Conservation (phyloP, 371 early-diverging fungal genomes). For the Smittium mucronatum region DNA sequence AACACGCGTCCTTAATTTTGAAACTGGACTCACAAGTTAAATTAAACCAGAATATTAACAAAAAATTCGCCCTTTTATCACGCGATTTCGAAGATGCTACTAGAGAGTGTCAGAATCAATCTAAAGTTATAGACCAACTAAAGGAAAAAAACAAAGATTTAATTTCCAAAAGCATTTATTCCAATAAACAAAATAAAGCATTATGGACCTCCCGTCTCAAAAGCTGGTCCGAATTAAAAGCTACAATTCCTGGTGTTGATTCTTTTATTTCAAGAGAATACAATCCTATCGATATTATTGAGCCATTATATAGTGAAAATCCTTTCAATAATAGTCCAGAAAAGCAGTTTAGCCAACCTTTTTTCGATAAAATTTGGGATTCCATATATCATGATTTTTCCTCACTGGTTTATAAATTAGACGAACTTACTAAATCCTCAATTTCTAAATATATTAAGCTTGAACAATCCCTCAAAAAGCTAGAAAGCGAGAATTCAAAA, state of each 20-base stretch:
- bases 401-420: too few relatives aligned
- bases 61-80: background rate
- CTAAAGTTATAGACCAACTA: background rate
- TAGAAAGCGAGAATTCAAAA: too few relatives aligned
- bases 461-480: too few relatives aligned
- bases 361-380: too few relatives aligned
- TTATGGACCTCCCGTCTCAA: background rate
- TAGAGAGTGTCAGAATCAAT: background rate
- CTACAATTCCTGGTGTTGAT: background rate
- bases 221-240: background rate
- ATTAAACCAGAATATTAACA: background rate
- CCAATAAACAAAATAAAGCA: background rate
- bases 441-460: too few relatives aligned
- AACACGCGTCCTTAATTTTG: background rate
- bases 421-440: too few relatives aligned
- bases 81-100: background rate
- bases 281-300: too few relatives aligned
- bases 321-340: too few relatives aligned
- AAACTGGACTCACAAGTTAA: background rate
- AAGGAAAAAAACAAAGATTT: background rate
- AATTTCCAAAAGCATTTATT: background rate
- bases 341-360: too few relatives aligned
- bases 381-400: too few relatives aligned
- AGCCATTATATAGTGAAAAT: too few relatives aligned
- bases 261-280: background rate